Conservation (phyloP, 225 moss, liverwort and hornwort genomes). For the Bryum argenteum region DNA sequence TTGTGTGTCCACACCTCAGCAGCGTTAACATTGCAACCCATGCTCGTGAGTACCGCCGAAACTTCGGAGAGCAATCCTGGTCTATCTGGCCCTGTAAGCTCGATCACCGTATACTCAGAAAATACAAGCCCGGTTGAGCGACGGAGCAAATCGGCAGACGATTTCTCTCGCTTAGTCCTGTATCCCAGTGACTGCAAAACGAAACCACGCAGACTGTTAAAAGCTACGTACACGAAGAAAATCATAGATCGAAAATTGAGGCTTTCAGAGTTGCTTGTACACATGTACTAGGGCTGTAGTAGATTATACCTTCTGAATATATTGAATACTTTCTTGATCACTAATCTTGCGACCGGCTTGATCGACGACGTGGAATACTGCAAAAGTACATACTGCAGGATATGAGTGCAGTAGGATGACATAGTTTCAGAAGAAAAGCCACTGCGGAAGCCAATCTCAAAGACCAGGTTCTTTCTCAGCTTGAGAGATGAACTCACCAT, state of each 20-base stretch:
- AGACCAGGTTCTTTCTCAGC: rapidly evolving
- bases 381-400: slow-evolving; percentile 5
- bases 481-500: slow-evolving; percentile 30
- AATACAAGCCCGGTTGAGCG: slow-evolving; percentile 32
- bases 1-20: slow-evolving; percentile 71
- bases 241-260: too few species aligned
- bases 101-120: slow-evolving; percentile 52
- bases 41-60: slow-evolving; percentile 50
- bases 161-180: slow-evolving; percentile 45
- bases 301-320: slow-evolving; percentile 42
- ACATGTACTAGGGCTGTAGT: too few species aligned
- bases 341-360: slow-evolving; percentile 37
- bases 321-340: slow-evolving; percentile 22
- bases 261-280: too few species aligned
- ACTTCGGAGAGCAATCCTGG: slow-evolving; percentile 52
- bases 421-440: too few species aligned
- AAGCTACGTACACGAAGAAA: too few species aligned
- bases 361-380: slow-evolving; percentile 56
- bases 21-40: slow-evolving; percentile 58
- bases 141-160: slow-evolving; percentile 42
- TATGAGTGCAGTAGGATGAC: not conserved
- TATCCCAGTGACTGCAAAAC: slow-evolving; percentile 45
- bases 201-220: not conserved
- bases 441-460: rapidly evolving
- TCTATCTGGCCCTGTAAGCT: slow-evolving; percentile 57